Evolutionary conservation across 306 rosid species (phyloP).

Genomic region (Sicyos edulis): DNA sequence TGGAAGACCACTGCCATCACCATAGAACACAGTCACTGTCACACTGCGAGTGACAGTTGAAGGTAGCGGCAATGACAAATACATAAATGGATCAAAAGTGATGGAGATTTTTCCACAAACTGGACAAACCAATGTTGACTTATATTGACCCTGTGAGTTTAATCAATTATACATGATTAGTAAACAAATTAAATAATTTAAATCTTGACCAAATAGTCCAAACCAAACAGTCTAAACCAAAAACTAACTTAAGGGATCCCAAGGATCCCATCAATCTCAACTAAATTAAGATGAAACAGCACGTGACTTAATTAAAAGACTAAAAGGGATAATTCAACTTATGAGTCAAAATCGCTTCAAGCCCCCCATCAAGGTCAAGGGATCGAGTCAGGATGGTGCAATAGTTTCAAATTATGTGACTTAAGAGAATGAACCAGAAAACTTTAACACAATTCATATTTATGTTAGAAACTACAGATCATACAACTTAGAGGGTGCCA

Average conservation of each 20-base stretch:
- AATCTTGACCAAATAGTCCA: neutral
- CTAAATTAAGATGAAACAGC: neutral
- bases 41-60: constrained; percentile 73
- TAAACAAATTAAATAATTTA: constrained; percentile 1
- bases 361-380: no score
- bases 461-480: neutral
- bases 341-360: no score
- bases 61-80: constrained; percentile 91
- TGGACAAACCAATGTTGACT: constrained; percentile 96
- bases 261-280: neutral
- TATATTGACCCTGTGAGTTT: constrained; percentile 88
- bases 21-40: constrained; percentile 74
- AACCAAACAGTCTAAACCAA: constrained; percentile 3
- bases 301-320: neutral
- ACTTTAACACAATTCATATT: neutral
- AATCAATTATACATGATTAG: constrained; percentile 12
- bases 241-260: neutral
- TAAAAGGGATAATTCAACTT: neutral
- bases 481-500: neutral
- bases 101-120: constrained; percentile 80
- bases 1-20: constrained; percentile 85
- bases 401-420: neutral
- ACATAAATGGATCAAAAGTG: constrained; percentile 98
- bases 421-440: neutral
- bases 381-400: no score